Evolutionary conservation across 2,329 filamentous ascomycete genomes (phyloP).

Genomic region (Laburnicola sp.): DNA sequence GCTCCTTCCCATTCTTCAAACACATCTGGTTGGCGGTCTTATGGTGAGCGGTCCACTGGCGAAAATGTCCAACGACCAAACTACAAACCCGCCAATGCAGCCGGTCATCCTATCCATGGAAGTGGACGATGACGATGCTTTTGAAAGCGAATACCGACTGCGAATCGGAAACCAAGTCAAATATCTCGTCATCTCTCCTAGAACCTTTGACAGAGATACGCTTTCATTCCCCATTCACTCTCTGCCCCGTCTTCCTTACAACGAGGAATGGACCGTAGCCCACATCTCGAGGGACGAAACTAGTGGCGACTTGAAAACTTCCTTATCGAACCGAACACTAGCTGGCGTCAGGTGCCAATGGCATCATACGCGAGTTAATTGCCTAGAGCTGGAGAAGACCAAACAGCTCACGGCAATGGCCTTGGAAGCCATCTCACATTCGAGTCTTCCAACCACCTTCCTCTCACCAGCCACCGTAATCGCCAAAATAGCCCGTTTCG

Average conservation of each 20-base stretch:
- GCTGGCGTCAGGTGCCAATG: constrained; percentile 29
- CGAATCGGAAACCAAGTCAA: constrained; percentile 13
- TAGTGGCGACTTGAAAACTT: constrained; percentile 31
- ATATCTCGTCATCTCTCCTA: constrained; percentile 11
- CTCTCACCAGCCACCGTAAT: constrained; percentile 15
- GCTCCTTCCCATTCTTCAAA: too few species aligned
- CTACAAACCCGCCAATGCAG: too few species aligned
- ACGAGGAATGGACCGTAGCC: constrained; percentile 11
- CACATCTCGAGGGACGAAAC: constrained; percentile 12
- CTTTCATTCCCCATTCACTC: constrained; percentile 13
- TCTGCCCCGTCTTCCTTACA: constrained; percentile 11
- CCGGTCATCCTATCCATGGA: constrained; percentile 12
- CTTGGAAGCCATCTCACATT: constrained; percentile 29
- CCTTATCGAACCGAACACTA: constrained; percentile 24
- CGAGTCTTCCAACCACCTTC: constrained; percentile 2
- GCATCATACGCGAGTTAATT: constrained; percentile 30
- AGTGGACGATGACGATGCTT: constrained; percentile 13
- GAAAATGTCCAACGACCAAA: too few species aligned
- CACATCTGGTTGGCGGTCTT: too few species aligned
- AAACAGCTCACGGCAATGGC: constrained; percentile 29
- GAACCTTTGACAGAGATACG: constrained; percentile 15
- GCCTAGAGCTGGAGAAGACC: constrained; percentile 30
- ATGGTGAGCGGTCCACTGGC: too few species aligned
- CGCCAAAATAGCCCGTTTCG: constrained; percentile 17
- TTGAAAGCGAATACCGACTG: constrained; percentile 16